Evolutionary conservation across 495 filamentous ascomycete genomes (phyloP).

Genomic region (Platismatia glauca): DNA sequence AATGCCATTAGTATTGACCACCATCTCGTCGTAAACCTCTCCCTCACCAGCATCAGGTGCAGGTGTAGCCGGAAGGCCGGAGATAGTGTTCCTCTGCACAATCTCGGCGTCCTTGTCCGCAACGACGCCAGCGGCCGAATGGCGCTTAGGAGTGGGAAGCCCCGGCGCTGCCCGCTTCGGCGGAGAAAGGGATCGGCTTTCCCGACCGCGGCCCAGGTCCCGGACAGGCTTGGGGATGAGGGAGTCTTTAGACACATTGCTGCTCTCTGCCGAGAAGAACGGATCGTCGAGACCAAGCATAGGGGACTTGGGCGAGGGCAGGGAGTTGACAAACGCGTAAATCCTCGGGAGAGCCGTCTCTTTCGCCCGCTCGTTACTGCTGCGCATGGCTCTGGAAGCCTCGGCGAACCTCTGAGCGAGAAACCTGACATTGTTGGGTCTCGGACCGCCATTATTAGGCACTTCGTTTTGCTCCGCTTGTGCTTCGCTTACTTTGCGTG

Average conservation of each 20-base stretch:
- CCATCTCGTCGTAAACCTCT: not conserved
- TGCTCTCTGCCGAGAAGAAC: constrained; percentile 4
- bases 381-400: constrained; percentile 6
- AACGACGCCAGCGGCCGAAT: constrained; percentile 6
- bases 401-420: constrained; percentile 10
- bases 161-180: constrained; percentile 7
- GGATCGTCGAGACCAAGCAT: constrained; percentile 10
- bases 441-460: not conserved
- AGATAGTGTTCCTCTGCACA: constrained; percentile 4
- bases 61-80: not conserved
- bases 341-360: not conserved
- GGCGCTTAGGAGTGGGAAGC: not conserved
- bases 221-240: constrained; percentile 19
- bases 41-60: not conserved
- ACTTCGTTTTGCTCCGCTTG: not conserved
- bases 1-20: not conserved
- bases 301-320: not conserved
- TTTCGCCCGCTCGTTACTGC: not conserved
- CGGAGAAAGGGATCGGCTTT: constrained; percentile 17
- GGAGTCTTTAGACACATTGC: constrained; percentile 7
- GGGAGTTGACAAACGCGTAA: constrained; percentile 3
- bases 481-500: constrained; percentile 3
- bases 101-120: constrained; percentile 12
- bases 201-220: constrained; percentile 15
- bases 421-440: constrained; percentile 1